Evolutionary conservation across 352 stramenopile genomes (phyloP), one percentile per base, ranked within the genome.

Genomic region (Pythium sukuiense): DNA sequence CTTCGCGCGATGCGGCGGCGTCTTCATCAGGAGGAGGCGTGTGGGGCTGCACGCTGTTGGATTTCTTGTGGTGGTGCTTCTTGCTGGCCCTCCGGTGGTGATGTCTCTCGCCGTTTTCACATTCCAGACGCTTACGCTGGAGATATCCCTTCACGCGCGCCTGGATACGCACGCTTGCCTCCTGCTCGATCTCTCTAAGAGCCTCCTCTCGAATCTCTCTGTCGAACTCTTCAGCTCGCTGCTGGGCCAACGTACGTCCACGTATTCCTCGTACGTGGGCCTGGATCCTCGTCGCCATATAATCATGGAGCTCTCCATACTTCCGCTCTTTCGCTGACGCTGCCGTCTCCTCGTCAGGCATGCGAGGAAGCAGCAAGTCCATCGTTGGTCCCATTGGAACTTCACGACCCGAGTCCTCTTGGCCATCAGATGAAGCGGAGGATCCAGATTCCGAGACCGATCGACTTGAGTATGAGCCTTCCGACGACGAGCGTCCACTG

Each of bases 221-320:
- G 5, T 86, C 71, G 3, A 80, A 32, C 16, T 81, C 65, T 8
- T 53, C 6, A 49, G 65, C 60, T 29, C 65, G 33, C 8, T 70
- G 37, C 0, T 9, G 55, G 0, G 77, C 77, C 14, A 67, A 37
- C 6, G 12, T 24, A 7, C 79, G 71, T 1, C 79, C 79, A 18
- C 41, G 59, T 45, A 64, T 53, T 0, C 79, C 79, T 30, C 79
- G 72, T 7, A 80, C 59, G 14, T 43, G 55, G 16, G 76, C 57
- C 62, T 87, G 79, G 26, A 87, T 83, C 16, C 63, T 73, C 27
- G 61, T 74, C 0, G 73, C 74, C 76, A 84, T 84, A 27, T 63
- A 60, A 35, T 67, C 12, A 29, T 63, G 59, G 24, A 67, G 27
- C n/a, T 63, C 60, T 4, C 69, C 37, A 6, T 54, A 61, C 16